Evolutionary conservation across 2,329 filamentous ascomycete genomes (phyloP).

Genomic region (Bisporella sp.): DNA sequence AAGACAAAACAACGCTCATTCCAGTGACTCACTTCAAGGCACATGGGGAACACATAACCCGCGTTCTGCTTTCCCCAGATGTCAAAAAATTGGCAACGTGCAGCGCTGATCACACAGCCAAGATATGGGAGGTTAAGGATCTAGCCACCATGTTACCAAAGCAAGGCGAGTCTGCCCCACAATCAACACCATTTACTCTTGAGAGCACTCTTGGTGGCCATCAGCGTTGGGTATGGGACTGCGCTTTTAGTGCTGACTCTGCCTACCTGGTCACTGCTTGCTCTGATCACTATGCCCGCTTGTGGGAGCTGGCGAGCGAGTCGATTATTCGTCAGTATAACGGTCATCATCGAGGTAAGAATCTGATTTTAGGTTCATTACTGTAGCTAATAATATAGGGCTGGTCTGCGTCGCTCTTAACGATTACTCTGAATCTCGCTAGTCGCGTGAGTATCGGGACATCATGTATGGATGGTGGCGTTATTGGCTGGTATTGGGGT

Average conservation of each 20-base stretch:
- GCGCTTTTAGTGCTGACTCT: conserved; percentile 66
- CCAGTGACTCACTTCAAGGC: conserved; percentile 67
- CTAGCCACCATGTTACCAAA: conserved; percentile 41
- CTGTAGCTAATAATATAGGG: conserved; percentile 1
- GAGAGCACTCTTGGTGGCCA: conserved; percentile 65
- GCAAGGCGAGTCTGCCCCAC: conserved; percentile 27
- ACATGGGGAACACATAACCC: conserved; percentile 67
- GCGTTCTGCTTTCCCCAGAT: conserved; percentile 66
- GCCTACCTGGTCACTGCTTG: conserved; percentile 71
- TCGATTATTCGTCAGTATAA: conserved; percentile 70
- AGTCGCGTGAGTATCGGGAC: too few species aligned
- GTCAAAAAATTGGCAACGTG: conserved; percentile 70
- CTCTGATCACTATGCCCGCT: conserved; percentile 64
- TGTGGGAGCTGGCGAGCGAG: conserved; percentile 66
- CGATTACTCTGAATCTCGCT: conserved; percentile 40
- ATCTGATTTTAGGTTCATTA: background rate
- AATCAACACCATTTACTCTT: conserved; percentile 48
- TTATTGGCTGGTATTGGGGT: too few species aligned
- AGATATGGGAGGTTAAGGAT: conserved; percentile 88
- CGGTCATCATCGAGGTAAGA: conserved; percentile 63
- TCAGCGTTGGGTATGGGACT: conserved; percentile 76
- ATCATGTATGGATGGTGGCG: too few species aligned
- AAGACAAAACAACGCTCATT: conserved; percentile 61
- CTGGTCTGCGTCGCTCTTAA: conserved; percentile 64
- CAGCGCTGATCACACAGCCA: conserved; percentile 73